Evolutionary conservation across 2,329 filamentous ascomycete genomes (phyloP).

Genomic region (Nothopassalora personata): DNA sequence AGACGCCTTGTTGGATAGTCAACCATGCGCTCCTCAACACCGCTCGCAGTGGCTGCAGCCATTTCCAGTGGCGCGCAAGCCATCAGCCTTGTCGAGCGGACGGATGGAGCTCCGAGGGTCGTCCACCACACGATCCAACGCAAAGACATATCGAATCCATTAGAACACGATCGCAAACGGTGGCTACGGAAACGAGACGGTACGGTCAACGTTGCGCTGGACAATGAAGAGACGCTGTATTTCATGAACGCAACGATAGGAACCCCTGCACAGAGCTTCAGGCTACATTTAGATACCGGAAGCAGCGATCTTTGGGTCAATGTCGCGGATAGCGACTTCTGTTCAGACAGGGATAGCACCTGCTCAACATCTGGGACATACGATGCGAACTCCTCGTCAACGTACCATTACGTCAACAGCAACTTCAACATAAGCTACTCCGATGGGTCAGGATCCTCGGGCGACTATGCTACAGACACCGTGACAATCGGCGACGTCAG

Average conservation of each 20-base stretch:
- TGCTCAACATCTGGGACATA: conserved; percentile 65
- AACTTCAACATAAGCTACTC: conserved; percentile 85
- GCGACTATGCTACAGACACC: conserved; percentile 76
- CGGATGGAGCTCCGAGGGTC: conserved; percentile 38
- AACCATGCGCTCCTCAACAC: conserved; percentile 23
- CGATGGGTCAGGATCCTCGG: conserved; percentile 69
- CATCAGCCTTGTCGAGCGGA: conserved; percentile 27
- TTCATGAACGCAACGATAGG: conserved; percentile 55
- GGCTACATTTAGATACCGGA: conserved; percentile 57
- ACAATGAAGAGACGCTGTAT: conserved; percentile 57
- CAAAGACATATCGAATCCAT: conserved; percentile 41
- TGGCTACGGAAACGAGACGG: conserved; percentile 35
- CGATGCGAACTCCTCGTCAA: conserved; percentile 64
- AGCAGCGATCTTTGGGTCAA: conserved; percentile 65
- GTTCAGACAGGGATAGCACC: conserved; percentile 40
- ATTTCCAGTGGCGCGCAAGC: conserved; percentile 22
- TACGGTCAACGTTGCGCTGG: conserved; percentile 45
- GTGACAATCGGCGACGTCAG: conserved; percentile 54
- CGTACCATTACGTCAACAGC: conserved; percentile 66
- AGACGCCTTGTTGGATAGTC: background rate
- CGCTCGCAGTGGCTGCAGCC: conserved; percentile 25
- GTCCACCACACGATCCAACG: conserved; percentile 49
- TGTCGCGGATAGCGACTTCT: conserved; percentile 56
- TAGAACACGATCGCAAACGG: conserved; percentile 44
- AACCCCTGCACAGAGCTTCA: conserved; percentile 51